Evolutionary conservation across 2,329 filamentous ascomycete genomes (phyloP), one percentile per base, ranked within the genome.

Genomic region (Thelonectria discophora): DNA sequence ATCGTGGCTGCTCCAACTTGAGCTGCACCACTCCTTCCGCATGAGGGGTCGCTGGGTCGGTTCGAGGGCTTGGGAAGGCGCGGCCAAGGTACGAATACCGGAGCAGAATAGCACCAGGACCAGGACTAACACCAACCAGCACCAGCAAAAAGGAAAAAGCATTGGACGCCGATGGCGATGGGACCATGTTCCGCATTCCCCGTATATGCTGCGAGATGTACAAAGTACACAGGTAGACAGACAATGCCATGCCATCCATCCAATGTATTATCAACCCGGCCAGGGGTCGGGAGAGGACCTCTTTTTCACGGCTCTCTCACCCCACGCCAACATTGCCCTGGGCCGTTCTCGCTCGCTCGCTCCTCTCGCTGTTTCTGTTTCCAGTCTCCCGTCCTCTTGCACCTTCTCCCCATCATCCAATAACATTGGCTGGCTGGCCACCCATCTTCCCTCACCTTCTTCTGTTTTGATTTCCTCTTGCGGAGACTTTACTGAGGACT

Each of bases 351-450:
- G 37, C 24, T 37, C 43, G 40, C 18, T 45, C 40, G 30, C 27
- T 54, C 45, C 20, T 47, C 45, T 24, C 20, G 10, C 45, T 47
- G 18, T 24, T 46, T 43, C 34, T 57, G 39, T 48, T 46, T 43
- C 34, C 50, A 24, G 39, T 46, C 45, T 47, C 47, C 47, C 54
- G 24, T 56, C 47, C 43, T 50, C 30, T 47, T 57, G 55, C 47
- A 34, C 46, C 45, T 34, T n/a, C 55, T 51, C 10, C 8, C 27
- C 57, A 37, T 54, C 50, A 6, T 40, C 50, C 57, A 59, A 59
- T 59, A 24, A 49, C 50, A 43, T 43, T 53, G 49, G 58, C 51
- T 55, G 58, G 58, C 58, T 55, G 52, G 51, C 46, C 58, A 60
- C 52, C 51, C 27, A 39, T 50, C 20, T 51, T 39, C 48, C 18